Evolutionary conservation across 805 yeast genomes (phyloP).

Genomic region (Priceomyces haplophilus): DNA sequence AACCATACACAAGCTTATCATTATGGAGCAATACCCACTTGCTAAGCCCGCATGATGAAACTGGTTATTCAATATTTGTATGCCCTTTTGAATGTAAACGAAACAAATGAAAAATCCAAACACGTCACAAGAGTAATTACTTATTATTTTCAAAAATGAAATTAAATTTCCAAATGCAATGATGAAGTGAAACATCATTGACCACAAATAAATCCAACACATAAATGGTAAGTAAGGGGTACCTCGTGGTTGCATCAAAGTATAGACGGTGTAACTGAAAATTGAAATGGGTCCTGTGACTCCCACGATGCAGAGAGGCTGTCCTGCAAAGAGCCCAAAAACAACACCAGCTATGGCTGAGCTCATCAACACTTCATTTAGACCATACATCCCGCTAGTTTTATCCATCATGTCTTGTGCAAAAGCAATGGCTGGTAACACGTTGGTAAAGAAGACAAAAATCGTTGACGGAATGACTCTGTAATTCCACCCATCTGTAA

Average conservation of each 20-base stretch:
- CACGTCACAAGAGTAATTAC: slow-evolving; percentile 84
- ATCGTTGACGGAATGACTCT: slow-evolving; percentile 83
- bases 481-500: slow-evolving; percentile 80
- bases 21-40: slow-evolving; percentile 71
- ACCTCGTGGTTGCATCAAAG: slow-evolving; percentile 54
- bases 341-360: slow-evolving; percentile 87
- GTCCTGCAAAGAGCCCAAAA: slow-evolving; percentile 84
- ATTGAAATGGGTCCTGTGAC: slow-evolving; percentile 95
- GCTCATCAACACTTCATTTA: slow-evolving; percentile 81
- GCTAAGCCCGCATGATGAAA: slow-evolving; percentile 41
- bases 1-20: slow-evolving; percentile 71
- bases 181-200: slow-evolving; percentile 73
- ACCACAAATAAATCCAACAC: slow-evolving; percentile 96
- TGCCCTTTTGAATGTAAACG: slow-evolving; percentile 86
- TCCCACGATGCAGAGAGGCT: slow-evolving; percentile 92
- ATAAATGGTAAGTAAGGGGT: slow-evolving; percentile 79
- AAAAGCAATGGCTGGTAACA: slow-evolving; percentile 91
- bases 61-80: slow-evolving; percentile 74
- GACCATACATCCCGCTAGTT: slow-evolving; percentile 82
- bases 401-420: slow-evolving; percentile 97
- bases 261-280: slow-evolving; percentile 86
- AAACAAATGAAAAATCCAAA: slow-evolving; percentile 90
- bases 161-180: slow-evolving; percentile 71
- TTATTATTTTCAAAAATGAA: slow-evolving; percentile 63
- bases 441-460: slow-evolving; percentile 83